Evolutionary conservation across 2,329 filamentous ascomycete genomes (phyloP).

Genomic region (Exophiala aquamarina): DNA sequence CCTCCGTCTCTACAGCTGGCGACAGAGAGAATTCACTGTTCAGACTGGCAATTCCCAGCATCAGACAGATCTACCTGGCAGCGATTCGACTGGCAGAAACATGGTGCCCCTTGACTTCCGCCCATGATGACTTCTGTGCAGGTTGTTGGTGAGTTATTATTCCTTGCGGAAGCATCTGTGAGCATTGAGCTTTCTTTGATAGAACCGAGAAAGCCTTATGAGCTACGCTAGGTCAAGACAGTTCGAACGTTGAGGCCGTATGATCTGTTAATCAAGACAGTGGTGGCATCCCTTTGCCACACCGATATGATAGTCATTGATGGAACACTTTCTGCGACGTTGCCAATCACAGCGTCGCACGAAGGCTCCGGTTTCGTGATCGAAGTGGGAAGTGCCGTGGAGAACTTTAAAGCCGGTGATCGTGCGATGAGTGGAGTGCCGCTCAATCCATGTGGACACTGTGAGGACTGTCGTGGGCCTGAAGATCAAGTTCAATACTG

Average conservation of each 20-base stretch:
- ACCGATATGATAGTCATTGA: constrained; percentile 59
- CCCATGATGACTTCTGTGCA: constrained; percentile 26
- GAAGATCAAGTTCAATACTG: constrained; percentile 55
- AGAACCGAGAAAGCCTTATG: constrained; percentile 52
- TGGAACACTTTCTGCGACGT: constrained; percentile 47
- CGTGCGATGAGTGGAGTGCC: constrained; percentile 57
- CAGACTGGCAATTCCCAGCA: too few species aligned
- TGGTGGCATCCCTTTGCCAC: constrained; percentile 63
- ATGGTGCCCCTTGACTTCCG: too few species aligned
- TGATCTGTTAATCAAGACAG: constrained; percentile 60
- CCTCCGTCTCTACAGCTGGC: too few species aligned
- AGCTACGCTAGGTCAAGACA: constrained; percentile 49
- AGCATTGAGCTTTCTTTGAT: too few species aligned
- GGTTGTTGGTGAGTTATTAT: constrained; percentile 12
- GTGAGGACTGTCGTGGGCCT: constrained; percentile 52
- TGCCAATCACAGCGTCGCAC: constrained; percentile 57
- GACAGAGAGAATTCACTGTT: too few species aligned
- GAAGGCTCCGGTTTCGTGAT: constrained; percentile 55
- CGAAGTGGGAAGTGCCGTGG: constrained; percentile 30
- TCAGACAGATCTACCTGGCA: too few species aligned
- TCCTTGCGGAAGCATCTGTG: neutral
- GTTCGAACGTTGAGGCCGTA: constrained; percentile 48
- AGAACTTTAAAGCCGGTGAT: constrained; percentile 48
- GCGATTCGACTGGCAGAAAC: constrained; percentile 21
- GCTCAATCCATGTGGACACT: constrained; percentile 54